Evolutionary conservation across 202 grass and related monocot genomes (phyloP).

Genomic region (Cymbopogon flexuosus): DNA sequence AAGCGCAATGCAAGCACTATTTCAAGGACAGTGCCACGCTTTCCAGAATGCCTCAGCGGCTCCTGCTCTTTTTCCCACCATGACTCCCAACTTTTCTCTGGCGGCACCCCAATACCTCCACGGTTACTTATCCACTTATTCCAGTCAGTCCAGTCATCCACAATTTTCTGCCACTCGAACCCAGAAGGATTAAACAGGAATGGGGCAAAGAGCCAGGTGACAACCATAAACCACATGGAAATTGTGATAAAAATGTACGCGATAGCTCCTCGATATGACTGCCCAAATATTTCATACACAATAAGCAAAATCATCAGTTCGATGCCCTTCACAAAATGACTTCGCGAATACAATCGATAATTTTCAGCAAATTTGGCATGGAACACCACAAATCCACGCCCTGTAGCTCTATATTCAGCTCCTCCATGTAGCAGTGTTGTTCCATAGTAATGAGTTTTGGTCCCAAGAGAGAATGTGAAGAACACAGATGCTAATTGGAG

Average conservation of each 20-base stretch:
- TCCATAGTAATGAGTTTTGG: conserved; percentile 94
- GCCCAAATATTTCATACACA: conserved; percentile 82
- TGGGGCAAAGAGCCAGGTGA: conserved; percentile 90
- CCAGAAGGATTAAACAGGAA: conserved; percentile 98
- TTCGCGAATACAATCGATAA: conserved; percentile 78
- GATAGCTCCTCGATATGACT: conserved; percentile 65
- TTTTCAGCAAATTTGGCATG: conserved; percentile 94
- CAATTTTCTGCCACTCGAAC: conserved; percentile 97
- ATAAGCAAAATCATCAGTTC: conserved; percentile 83
- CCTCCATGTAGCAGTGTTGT: conserved; percentile 88
- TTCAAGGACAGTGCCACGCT: conserved; percentile 67
- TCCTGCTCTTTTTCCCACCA: conserved; percentile 97
- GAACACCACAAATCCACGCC: conserved; percentile 95
- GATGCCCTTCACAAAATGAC: conserved; percentile 93
- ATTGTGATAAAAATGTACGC: conserved; percentile 84
- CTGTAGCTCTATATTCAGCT: conserved; percentile 80
- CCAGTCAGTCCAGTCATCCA: conserved; percentile 96
- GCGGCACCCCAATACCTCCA: conserved; percentile 74
- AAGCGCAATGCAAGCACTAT: conserved; percentile 73
- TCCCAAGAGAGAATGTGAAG: conserved; percentile 90
- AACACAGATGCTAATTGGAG: conserved; percentile 86
- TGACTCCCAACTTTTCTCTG: conserved; percentile 88
- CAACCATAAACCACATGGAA: conserved; percentile 99
- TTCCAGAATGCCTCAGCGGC: conserved; percentile 70
- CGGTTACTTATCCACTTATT: conserved; percentile 90